Percentiles rank a stretch among this genome's conserved stretches.
phyloP scores from a whole-genome alignment of 768 basidiomycete species.

The Udeniomyces megalosporus region DNA sequence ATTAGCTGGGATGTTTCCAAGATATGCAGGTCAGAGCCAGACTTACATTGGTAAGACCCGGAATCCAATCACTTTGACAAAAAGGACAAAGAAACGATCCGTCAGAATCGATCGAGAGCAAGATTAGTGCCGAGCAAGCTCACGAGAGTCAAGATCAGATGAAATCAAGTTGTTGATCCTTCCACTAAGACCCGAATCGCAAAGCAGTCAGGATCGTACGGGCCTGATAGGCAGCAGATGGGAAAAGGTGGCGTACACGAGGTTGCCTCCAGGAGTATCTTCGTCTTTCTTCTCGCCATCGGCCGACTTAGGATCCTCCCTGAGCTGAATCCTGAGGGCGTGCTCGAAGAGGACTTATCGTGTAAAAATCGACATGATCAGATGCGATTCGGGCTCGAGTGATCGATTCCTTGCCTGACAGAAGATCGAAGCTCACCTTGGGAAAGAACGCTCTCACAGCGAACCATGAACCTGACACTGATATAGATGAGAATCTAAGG shows the following conservation, averaged over 20 bases:
- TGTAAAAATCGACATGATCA: not conserved
- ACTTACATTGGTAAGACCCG: not conserved
- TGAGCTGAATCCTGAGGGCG: slow-evolving; percentile 52
- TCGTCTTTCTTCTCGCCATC: slow-evolving; percentile 11
- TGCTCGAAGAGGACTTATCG: not conserved
- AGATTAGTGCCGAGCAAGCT: slow-evolving; percentile 31
- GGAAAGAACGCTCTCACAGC: slow-evolving; percentile 39
- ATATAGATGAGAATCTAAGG: slow-evolving; percentile 10
- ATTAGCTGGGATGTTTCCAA: too few relatives aligned
- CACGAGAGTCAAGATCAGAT: slow-evolving; percentile 40
- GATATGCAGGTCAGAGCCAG: not conserved
- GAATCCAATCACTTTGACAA: not conserved
- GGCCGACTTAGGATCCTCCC: slow-evolving; percentile 30
- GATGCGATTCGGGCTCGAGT: too few relatives aligned
- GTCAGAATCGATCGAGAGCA: slow-evolving; percentile 9
- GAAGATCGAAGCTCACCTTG: too few relatives aligned
- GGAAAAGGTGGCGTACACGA: not conserved
- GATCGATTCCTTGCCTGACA: too few relatives aligned
- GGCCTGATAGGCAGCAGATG: not conserved
- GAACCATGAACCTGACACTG: slow-evolving; percentile 36
- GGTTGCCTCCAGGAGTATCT: slow-evolving; percentile 14
- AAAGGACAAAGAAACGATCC: not conserved
- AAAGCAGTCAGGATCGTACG: too few relatives aligned
- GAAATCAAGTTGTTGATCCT: slow-evolving; percentile 64
- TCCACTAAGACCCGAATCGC: slow-evolving; percentile 35